Evolutionary conservation across 1,139 yeast genomes (phyloP), one percentile per base, ranked within the genome.

Genomic region (Suhomyces coccinellae): DNA sequence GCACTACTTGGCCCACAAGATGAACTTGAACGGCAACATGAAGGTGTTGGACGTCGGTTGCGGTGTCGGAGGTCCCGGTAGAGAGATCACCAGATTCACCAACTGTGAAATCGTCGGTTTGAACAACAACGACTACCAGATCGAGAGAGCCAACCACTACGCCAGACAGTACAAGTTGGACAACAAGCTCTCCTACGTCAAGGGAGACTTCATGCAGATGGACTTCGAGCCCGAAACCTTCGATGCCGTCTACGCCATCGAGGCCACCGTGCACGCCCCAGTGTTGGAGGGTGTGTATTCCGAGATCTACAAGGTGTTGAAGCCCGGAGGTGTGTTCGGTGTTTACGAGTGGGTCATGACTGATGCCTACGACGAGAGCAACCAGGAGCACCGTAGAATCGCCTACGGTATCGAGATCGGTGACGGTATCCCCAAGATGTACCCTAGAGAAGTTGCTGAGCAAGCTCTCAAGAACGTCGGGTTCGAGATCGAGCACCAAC

Each of bases 301-400:
- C 47, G 97, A 93, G 75, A 93, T 95, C 63, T 93, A 82, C 80
- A 88, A 90, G 65, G 97, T 89, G 28, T 80, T 93, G 69, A 93
- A 93, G 73, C 99, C 98, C 56, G 97, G 99, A 65, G 99, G 99
- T 66, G 81, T 79, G 41, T 93, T 93, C 58, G 99, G 98, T 66
- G 98, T 93, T 47, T 93, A 93, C 75, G 99, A 93, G 73, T 93
- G 99, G 99, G 98, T 93, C 53, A 85, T 93, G 96, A 93, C 98
- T 53, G 96, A 91, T 59, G 79, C 74, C 44, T 95, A 89, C 67
- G 99, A 93, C 66, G 96, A 87, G 71, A 69, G 69, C 52, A 89
- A 90, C 69, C 80, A 83, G 56, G 93, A 84, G 67, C 99, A 93
- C 73, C 88, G 97, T 69, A 87, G 87, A 66, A 87, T 93, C 56